phyloP scores from a whole-genome alignment of 371 early-diverging fungal species.

The Encephalitozoon intestinalis region DNA sequence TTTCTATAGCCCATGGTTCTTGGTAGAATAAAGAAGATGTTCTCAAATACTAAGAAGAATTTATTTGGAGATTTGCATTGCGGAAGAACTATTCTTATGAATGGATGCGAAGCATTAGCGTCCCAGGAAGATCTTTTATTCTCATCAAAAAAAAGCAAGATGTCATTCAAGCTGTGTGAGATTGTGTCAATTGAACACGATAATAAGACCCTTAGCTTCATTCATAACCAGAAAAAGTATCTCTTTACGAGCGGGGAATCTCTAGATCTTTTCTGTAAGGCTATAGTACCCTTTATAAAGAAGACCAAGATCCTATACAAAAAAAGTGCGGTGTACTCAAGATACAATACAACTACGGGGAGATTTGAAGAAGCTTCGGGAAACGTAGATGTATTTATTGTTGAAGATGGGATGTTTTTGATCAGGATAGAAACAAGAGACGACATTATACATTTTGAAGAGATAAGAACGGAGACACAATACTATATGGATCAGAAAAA shows the following conservation, averaged over 20 bases:
- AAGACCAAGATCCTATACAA: not conserved
- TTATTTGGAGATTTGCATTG: not conserved
- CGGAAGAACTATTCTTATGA: not conserved
- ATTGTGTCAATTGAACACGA: not conserved
- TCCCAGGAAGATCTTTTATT: not conserved
- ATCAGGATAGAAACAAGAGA: conserved; percentile 54
- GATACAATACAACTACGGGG: not conserved
- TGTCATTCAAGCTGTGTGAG: not conserved
- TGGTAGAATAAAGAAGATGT: conserved; percentile 5
- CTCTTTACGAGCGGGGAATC: conserved; percentile 1
- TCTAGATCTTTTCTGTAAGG: not conserved
- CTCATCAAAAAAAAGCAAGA: not conserved
- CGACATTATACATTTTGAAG: conserved; percentile 55
- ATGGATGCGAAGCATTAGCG: not conserved
- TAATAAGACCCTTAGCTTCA: not conserved
- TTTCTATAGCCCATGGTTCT: conserved; percentile 12
- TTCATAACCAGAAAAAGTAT: conserved; percentile 17
- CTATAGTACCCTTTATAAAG: conserved; percentile 7
- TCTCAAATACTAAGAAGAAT: not conserved
- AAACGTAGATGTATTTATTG: not conserved
- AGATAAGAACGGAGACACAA: conserved; percentile 51
- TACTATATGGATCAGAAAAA: conserved; percentile 60
- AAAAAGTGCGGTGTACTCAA: conserved; percentile 5
- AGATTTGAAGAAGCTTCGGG: conserved; percentile 8
- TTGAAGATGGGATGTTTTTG: conserved; percentile 20